Evolutionary conservation across 345 rosid species (phyloP).

Genomic region (Trapa incisa): DNA sequence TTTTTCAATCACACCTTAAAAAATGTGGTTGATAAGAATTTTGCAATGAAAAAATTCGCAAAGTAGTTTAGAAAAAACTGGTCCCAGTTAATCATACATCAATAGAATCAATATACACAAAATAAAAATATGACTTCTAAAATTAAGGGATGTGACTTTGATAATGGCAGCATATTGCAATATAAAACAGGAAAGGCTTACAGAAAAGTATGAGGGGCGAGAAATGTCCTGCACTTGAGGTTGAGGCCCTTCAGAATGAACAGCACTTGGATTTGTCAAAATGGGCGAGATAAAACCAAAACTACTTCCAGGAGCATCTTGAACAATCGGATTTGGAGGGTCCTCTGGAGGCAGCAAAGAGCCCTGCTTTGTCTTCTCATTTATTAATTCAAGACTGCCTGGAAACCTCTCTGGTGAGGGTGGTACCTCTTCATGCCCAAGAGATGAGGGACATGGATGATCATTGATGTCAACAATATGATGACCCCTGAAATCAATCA

Average conservation of each 20-base stretch:
- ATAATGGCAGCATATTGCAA: not conserved
- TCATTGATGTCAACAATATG: slow-evolving; percentile 26
- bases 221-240: slow-evolving; percentile 37
- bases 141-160: not conserved
- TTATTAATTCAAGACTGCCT: slow-evolving; percentile 16
- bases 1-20: not conserved
- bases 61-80: not conserved
- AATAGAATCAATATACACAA: not conserved
- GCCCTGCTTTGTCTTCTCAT: slow-evolving; percentile 29
- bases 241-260: slow-evolving; percentile 36
- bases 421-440: slow-evolving; percentile 20
- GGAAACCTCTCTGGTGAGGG: slow-evolving; percentile 14
- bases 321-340: slow-evolving; percentile 34
- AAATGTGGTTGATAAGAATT: not conserved
- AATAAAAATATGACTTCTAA: not conserved
- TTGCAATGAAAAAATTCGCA: not conserved
- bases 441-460: slow-evolving; percentile 24
- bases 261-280: slow-evolving; percentile 26
- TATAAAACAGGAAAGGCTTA: slow-evolving; percentile 12
- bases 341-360: slow-evolving; percentile 24
- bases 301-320: slow-evolving; percentile 38
- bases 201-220: slow-evolving; percentile 22
- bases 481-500: slow-evolving; percentile 22
- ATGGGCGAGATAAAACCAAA: slow-evolving; percentile 42
- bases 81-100: not conserved